Evolutionary conservation across 306 rosid species (phyloP).

Genomic region (Medicago arabica): DNA sequence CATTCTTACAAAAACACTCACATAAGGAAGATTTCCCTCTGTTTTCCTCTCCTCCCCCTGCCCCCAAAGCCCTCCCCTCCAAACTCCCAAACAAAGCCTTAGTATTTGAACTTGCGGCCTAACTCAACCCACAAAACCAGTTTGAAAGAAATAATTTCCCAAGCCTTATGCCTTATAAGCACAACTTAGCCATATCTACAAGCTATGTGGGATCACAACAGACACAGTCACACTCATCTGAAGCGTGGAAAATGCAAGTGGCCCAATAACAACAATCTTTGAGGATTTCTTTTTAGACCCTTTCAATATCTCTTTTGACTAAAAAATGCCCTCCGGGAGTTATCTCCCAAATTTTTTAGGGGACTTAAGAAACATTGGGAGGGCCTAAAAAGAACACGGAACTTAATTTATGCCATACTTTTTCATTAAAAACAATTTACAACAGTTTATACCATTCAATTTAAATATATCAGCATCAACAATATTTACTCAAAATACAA

Average conservation of each 20-base stretch:
- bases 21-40: too few species aligned
- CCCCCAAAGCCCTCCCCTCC: too few species aligned
- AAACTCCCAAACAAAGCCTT: background rate
- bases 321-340: too few species aligned
- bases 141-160: background rate
- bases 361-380: too few species aligned
- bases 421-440: background rate
- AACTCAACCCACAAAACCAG: slow-evolving; percentile 1
- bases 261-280: background rate
- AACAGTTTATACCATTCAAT: background rate
- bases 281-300: too few species aligned
- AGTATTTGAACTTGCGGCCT: background rate
- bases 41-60: too few species aligned
- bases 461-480: slow-evolving; percentile 10
- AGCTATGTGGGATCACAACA: background rate
- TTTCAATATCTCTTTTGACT: too few species aligned
- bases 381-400: background rate
- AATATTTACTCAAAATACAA: background rate
- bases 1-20: too few species aligned
- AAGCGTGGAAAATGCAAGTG: background rate
- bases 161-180: background rate
- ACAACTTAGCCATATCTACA: background rate
- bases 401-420: background rate
- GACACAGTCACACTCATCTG: background rate
- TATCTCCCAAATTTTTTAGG: too few species aligned